Evolutionary conservation across 2,329 filamentous ascomycete species (phyloP).

Genomic region (Epichloe hybrida): DNA sequence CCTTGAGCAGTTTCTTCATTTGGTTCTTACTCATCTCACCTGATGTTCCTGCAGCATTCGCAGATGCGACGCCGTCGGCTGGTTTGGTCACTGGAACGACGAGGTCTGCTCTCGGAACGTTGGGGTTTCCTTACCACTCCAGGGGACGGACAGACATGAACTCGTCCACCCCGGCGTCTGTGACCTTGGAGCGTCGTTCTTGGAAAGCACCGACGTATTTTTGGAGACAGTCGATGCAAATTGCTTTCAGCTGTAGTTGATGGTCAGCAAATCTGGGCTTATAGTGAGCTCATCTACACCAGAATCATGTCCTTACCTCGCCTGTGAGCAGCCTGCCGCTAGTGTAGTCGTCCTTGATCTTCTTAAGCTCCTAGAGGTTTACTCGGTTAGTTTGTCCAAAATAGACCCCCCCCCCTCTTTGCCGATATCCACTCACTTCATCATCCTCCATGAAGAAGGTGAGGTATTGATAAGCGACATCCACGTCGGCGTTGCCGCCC

Average conservation of each 20-base stretch:
- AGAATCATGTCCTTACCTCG: slow-evolving; percentile 39
- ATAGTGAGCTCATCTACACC: background rate
- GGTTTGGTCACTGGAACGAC: slow-evolving; percentile 17
- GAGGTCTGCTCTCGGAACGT: slow-evolving; percentile 18
- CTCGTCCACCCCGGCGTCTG: slow-evolving; percentile 59
- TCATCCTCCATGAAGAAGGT: slow-evolving; percentile 88
- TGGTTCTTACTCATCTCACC: slow-evolving; percentile 35
- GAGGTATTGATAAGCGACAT: slow-evolving; percentile 88
- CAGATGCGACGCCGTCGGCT: slow-evolving; percentile 7
- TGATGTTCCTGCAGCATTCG: slow-evolving; percentile 21
- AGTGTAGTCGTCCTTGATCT: slow-evolving; percentile 44
- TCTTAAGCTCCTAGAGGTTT: slow-evolving; percentile 32
- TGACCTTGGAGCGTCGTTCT: slow-evolving; percentile 59
- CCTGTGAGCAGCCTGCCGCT: slow-evolving; percentile 74
- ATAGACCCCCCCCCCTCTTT: too few relatives aligned
- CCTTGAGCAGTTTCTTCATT: slow-evolving; percentile 38
- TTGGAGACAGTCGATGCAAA: slow-evolving; percentile 68
- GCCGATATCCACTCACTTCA: slow-evolving; percentile 16
- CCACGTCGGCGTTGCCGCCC: slow-evolving; percentile 78
- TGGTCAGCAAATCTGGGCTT: background rate
- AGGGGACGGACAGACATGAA: slow-evolving; percentile 57
- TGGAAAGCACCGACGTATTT: slow-evolving; percentile 68
- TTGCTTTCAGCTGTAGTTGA: slow-evolving; percentile 46
- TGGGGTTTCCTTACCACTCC: slow-evolving; percentile 49
- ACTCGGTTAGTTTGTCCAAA: background rate